These are phyloP conservation scores for Stemphylium vesicarium DNA, from an alignment of 2,329 filamentous ascomycete genomes.

Conservation along the genomic window DNA sequence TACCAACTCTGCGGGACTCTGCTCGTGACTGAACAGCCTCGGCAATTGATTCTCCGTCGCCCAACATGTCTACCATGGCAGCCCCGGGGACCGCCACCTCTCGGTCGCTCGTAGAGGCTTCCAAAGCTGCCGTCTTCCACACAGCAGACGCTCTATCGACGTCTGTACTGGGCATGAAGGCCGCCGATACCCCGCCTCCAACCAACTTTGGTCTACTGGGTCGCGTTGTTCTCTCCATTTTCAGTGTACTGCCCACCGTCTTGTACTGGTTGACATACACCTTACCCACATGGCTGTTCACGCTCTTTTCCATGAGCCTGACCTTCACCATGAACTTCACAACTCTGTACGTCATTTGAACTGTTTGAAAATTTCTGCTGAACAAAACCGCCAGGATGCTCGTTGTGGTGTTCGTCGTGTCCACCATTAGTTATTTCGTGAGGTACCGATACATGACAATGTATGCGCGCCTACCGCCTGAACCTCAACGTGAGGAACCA, in stretches of 20 bases:
- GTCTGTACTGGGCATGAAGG: conserved; percentile 28
- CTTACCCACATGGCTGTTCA: conserved; percentile 86
- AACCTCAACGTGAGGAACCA: conserved; percentile 94
- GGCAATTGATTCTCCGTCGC: conserved; percentile 1
- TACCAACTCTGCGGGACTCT: conserved; percentile 3
- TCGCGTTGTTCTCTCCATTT: conserved; percentile 56
- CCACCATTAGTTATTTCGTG: conserved; percentile 91
- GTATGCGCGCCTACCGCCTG: conserved; percentile 91
- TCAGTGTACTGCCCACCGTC: conserved; percentile 62
- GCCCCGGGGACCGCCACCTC: conserved; percentile 28
- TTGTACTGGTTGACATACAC: conserved; percentile 86
- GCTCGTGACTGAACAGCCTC: conserved; percentile 13
- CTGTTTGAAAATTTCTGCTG: conserved; percentile 29
- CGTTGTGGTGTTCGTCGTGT: conserved; percentile 76
- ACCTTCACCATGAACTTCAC: conserved; percentile 99
- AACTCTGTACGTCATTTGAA: conserved; percentile 71
- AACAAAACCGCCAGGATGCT: conserved; percentile 51
- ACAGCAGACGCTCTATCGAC: conserved; percentile 28
- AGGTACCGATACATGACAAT: conserved; percentile 96
- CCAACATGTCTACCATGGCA: conserved; percentile 32
- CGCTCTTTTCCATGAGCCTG: conserved; percentile 86
- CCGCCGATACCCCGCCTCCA: conserved; percentile 27
- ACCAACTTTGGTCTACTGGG: conserved; percentile 54
- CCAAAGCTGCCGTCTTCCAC: conserved; percentile 18
- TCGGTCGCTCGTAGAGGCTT: conserved; percentile 12